Percentiles rank a stretch among this genome's conserved stretches.
Conservation (phyloP, 192 early-diverging fungal genomes). For the Linnemannia hyalina region DNA sequence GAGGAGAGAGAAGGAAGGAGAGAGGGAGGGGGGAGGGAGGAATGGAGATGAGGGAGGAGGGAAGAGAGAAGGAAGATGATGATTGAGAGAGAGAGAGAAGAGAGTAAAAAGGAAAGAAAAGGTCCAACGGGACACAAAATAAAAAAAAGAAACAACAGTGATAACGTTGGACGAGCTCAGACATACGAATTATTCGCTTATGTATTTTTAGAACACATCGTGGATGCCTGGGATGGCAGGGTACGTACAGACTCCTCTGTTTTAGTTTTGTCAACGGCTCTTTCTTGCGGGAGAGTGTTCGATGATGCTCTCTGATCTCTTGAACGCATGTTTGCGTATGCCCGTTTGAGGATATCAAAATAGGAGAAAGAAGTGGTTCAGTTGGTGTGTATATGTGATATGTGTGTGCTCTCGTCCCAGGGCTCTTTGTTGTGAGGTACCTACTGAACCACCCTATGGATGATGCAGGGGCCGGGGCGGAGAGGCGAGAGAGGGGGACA, state of each 20-base stretch:
- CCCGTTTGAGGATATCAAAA: too few species aligned
- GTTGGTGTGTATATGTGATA: too few species aligned
- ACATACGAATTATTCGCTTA: not conserved
- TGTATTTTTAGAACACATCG: conserved; percentile 1
- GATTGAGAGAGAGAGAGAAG: not conserved
- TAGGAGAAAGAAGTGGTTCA: too few species aligned
- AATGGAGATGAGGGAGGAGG: not conserved
- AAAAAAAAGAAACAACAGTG: not conserved
- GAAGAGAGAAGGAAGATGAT: not conserved
- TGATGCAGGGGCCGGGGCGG: too few species aligned
- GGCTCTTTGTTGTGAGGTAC: too few species aligned
- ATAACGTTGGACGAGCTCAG: not conserved
- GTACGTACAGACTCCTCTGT: not conserved
- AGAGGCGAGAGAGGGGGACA: too few species aligned
- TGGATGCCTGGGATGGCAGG: not conserved
- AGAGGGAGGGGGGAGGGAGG: not conserved
- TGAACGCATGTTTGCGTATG: too few species aligned
- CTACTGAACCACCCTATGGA: too few species aligned
- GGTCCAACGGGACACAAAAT: not conserved
- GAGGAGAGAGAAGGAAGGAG: not conserved
- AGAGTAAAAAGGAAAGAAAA: conserved; percentile 3
- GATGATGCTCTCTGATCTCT: too few species aligned
- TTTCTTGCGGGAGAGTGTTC: too few species aligned
- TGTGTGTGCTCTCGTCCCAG: too few species aligned
- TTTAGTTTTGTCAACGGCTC: too few species aligned